Conservation (phyloP, 345 rosid genomes). For the Murraya paniculata region DNA sequence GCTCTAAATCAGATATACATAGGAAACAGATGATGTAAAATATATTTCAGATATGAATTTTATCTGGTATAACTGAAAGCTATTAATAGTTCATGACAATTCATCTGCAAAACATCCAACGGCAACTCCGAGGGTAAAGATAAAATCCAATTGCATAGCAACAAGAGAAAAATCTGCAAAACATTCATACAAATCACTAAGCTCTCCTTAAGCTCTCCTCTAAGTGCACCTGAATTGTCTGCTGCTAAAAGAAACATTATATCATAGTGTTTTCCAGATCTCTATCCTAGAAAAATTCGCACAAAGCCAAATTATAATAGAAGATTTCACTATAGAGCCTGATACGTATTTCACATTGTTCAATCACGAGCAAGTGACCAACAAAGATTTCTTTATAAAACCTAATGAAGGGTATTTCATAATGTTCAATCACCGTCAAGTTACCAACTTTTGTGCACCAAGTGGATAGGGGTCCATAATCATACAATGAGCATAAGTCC, state of each 20-base stretch:
- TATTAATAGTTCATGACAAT: background rate
- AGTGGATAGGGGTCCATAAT: background rate
- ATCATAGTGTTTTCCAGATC: background rate
- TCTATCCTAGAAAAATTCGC: background rate
- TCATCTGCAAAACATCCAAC: conserved; percentile 1
- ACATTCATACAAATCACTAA: background rate
- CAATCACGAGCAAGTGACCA: background rate
- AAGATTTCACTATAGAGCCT: background rate
- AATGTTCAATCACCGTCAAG: background rate
- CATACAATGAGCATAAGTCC: background rate
- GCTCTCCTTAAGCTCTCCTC: too few relatives aligned
- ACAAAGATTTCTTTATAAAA: background rate
- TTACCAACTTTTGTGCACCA: background rate
- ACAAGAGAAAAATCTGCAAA: background rate
- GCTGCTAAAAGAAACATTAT: background rate
- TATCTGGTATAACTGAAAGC: background rate
- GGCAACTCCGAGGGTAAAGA: background rate
- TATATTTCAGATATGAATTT: background rate
- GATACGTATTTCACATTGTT: background rate
- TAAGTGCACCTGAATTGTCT: background rate
- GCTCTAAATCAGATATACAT: background rate
- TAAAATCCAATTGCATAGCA: background rate
- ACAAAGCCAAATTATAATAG: background rate
- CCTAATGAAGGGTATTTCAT: background rate
- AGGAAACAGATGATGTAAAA: background rate